Conservation (phyloP, 805 yeast genomes). For the Clavispora santaluciae region DNA sequence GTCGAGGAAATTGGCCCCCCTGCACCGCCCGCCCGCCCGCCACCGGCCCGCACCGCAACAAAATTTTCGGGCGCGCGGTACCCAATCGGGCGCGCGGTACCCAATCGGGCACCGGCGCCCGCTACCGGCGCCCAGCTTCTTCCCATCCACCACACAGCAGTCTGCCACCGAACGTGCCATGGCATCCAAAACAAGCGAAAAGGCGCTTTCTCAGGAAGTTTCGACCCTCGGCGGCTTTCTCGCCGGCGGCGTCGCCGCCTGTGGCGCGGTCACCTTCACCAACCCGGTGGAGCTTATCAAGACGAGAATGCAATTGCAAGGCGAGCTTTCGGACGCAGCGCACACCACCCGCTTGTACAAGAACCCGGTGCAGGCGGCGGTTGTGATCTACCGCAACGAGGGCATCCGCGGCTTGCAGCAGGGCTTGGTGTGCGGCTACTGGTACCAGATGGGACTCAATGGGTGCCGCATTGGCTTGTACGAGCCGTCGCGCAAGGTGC, state of each 20-base stretch:
- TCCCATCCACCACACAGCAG: neutral
- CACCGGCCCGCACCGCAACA: too few relatives aligned
- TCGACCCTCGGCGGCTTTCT: constrained; percentile 73
- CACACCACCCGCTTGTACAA: constrained; percentile 55
- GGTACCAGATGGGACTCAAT: constrained; percentile 85
- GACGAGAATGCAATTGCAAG: constrained; percentile 95
- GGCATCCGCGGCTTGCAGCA: constrained; percentile 86
- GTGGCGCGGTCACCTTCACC: constrained; percentile 96
- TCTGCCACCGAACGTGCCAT: neutral
- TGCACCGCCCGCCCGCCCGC: too few relatives aligned
- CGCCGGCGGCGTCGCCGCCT: constrained; percentile 88
- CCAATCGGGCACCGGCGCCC: neutral
- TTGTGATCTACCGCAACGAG: constrained; percentile 67
- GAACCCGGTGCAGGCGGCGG: constrained; percentile 83
- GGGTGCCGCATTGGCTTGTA: constrained; percentile 94
- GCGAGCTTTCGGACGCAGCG: constrained; percentile 64
- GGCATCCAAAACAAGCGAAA: neutral
- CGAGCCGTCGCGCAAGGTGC: constrained; percentile 70
- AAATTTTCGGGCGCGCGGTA: neutral
- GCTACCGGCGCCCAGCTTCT: neutral
- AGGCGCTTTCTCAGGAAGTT: constrained; percentile 28
- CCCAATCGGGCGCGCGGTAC: neutral
- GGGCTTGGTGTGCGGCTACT: constrained; percentile 83
- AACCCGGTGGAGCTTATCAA: constrained; percentile 94
- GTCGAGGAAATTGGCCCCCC: too few relatives aligned